These are phyloP conservation scores for Paulinella micropora DNA, from an alignment of 78 protist genomes.

Conservation along the genomic window DNA sequence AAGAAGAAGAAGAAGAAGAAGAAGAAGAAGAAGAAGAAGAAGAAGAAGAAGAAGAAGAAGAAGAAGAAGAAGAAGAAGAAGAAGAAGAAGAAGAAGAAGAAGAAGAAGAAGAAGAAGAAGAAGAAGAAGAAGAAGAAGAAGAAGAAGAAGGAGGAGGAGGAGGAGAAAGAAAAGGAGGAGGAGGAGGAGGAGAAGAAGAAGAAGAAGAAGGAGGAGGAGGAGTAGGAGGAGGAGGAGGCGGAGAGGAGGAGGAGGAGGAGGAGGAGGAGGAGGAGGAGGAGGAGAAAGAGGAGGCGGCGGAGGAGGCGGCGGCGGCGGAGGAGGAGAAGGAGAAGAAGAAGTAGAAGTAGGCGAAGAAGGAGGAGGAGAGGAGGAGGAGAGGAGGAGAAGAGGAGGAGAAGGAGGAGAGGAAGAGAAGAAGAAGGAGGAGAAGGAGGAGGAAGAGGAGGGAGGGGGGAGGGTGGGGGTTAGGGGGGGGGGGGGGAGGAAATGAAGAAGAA, in stretches of 20 bases:
- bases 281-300: too few relatives aligned
- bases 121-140: too few relatives aligned
- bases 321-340: too few relatives aligned
- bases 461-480: too few relatives aligned
- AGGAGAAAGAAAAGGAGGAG: neutral
- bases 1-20: too few relatives aligned
- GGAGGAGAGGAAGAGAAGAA: neutral
- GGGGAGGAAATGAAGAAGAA: too few relatives aligned
- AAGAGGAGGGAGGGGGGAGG: neutral
- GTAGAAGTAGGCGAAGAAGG: too few relatives aligned
- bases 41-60: too few relatives aligned
- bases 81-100: neutral
- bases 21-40: too few relatives aligned
- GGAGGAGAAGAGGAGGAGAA: neutral
- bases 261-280: neutral
- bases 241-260: slow-evolving; percentile 15
- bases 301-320: too few relatives aligned
- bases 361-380: neutral
- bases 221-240: too few relatives aligned
- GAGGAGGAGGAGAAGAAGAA: neutral
- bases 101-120: neutral
- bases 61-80: neutral
- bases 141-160: too few relatives aligned
- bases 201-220: neutral
- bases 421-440: neutral